phyloP scores from a whole-genome alignment of 371 early-diverging fungal species.

The Rhizopus arrhizus region DNA sequence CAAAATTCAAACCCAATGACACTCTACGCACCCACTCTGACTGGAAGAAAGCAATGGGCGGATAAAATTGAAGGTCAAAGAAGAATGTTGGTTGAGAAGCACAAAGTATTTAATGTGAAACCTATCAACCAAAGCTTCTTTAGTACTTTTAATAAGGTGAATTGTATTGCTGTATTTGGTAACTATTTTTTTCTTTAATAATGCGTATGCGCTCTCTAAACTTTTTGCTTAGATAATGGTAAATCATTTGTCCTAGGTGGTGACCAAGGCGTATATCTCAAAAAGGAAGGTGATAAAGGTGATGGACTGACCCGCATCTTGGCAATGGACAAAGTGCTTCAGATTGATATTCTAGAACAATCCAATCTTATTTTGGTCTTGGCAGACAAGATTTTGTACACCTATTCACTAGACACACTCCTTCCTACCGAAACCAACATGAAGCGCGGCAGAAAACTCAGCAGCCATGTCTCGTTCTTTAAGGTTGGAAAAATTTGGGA shows the following conservation, averaged over 20 bases:
- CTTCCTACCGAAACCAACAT: conserved; percentile 48
- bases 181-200: conserved; percentile 1
- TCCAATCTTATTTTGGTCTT: conserved; percentile 76
- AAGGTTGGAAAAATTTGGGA: conserved; percentile 81
- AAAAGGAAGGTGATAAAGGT: conserved; percentile 19
- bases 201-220: background rate
- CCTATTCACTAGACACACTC: conserved; percentile 74
- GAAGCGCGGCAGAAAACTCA: conserved; percentile 69
- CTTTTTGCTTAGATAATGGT: conserved; percentile 23
- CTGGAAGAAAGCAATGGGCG: conserved; percentile 83
- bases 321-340: conserved; percentile 80
- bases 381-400: conserved; percentile 79
- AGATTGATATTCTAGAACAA: conserved; percentile 83
- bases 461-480: conserved; percentile 85
- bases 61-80: conserved; percentile 80
- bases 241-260: conserved; percentile 40
- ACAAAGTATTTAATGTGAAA: conserved; percentile 63
- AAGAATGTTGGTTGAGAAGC: conserved; percentile 57
- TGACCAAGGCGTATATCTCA: conserved; percentile 52
- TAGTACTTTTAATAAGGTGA: conserved; percentile 38
- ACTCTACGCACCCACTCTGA: conserved; percentile 72
- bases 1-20: conserved; percentile 65
- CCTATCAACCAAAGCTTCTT: conserved; percentile 40
- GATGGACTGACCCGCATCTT: conserved; percentile 58
- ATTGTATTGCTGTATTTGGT: conserved; percentile 42